These are phyloP conservation scores for Microcos paniculata DNA, from an alignment of 345 rosid genomes.

Conservation along the genomic window DNA sequence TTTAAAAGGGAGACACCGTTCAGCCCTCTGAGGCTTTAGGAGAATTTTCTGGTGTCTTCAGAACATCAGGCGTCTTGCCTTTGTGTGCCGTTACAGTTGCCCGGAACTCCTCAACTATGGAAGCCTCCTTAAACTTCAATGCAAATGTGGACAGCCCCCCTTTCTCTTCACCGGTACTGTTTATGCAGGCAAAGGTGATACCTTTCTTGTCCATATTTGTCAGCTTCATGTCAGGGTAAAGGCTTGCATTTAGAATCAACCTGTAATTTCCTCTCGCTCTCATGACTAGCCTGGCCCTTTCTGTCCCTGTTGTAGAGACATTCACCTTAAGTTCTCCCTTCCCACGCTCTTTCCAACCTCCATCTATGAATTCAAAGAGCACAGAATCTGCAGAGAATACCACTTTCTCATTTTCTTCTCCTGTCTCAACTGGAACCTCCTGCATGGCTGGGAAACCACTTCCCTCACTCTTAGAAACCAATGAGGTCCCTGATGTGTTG, in stretches of 20 bases:
- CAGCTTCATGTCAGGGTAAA: conserved; percentile 91
- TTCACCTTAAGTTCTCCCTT: conserved; percentile 94
- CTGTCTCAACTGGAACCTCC: conserved; percentile 84
- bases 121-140: conserved; percentile 72
- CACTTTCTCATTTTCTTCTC: conserved; percentile 87
- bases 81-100: conserved; percentile 53
- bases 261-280: conserved; percentile 90
- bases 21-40: conserved; percentile 56
- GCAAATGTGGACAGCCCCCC: conserved; percentile 79
- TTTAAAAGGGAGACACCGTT: conserved; percentile 15
- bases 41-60: conserved; percentile 88
- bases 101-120: conserved; percentile 66
- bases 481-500: conserved; percentile 42
- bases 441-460: conserved; percentile 64
- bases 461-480: conserved; percentile 59
- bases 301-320: conserved; percentile 50
- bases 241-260: conserved; percentile 84
- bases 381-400: conserved; percentile 77
- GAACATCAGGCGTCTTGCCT: conserved; percentile 34
- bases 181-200: conserved; percentile 84
- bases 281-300: conserved; percentile 79
- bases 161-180: conserved; percentile 61
- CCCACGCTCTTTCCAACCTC: conserved; percentile 96
- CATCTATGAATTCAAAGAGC: conserved; percentile 68
- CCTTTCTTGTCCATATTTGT: conserved; percentile 94